Percentiles rank a stretch among this genome's conserved stretches.
Evolutionary conservation across 176 grass and related monocot species (phyloP).

Genomic region (Bolboschoenus planiculmis): DNA sequence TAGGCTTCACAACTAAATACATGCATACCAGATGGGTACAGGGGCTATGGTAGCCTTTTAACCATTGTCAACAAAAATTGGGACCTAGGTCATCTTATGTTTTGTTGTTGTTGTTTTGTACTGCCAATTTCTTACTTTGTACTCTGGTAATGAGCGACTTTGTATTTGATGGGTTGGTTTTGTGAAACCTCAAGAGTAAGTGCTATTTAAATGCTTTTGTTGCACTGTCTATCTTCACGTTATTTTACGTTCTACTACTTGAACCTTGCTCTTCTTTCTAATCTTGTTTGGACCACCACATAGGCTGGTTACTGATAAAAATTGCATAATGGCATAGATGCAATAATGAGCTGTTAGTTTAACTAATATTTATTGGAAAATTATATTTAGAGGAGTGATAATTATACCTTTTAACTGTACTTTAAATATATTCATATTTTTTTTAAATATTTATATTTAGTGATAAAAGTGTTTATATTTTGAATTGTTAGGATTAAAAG

Average conservation of each 20-base stretch:
- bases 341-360: background rate
- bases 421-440: no score
- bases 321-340: background rate
- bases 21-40: conserved; percentile 7
- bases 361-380: background rate
- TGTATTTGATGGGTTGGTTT: conserved; percentile 16
- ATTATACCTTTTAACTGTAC: no score
- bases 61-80: conserved; percentile 20
- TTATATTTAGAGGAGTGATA: no score
- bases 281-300: background rate
- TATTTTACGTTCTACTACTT: background rate
- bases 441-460: no score
- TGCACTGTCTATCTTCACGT: background rate
- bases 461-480: no score
- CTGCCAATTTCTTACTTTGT: conserved; percentile 14
- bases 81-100: conserved; percentile 17
- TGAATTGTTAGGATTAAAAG: no score
- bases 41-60: conserved; percentile 1
- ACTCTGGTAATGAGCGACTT: conserved; percentile 6
- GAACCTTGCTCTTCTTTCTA: background rate
- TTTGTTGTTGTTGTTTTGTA: conserved; percentile 5
- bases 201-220: background rate
- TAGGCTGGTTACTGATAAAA: background rate
- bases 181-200: conserved; percentile 3
- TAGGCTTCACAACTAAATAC: background rate